Evolutionary conservation across 2,329 filamentous ascomycete genomes (phyloP).

Genomic region (Pseudonectria foliicola): DNA sequence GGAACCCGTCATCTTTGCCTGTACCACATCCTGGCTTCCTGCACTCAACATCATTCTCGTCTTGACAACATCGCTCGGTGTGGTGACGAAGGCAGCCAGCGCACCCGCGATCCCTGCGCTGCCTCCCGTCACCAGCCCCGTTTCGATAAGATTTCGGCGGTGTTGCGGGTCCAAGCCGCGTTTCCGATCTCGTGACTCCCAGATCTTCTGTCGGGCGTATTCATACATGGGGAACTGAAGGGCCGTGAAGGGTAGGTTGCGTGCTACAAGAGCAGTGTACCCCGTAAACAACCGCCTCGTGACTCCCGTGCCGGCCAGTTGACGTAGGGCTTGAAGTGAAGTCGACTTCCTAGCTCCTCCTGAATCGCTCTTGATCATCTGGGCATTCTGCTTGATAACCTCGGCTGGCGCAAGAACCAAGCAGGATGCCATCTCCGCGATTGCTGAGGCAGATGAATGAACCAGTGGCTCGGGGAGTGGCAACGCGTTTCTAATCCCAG

Average conservation of each 20-base stretch:
- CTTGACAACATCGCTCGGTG: conserved; percentile 84
- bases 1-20: conserved; percentile 18
- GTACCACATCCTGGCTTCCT: conserved; percentile 19
- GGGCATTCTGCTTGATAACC: conserved; percentile 89
- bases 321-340: conserved; percentile 42
- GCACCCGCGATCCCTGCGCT: conserved; percentile 70
- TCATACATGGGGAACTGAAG: conserved; percentile 88
- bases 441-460: conserved; percentile 65
- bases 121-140: conserved; percentile 61
- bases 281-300: conserved; percentile 57
- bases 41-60: conserved; percentile 79
- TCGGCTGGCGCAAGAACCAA: conserved; percentile 82
- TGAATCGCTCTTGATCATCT: conserved; percentile 54
- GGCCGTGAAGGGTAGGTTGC: conserved; percentile 82
- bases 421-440: conserved; percentile 78
- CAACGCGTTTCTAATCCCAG: conserved; percentile 45
- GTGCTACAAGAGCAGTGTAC: conserved; percentile 72
- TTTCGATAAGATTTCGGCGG: conserved; percentile 47
- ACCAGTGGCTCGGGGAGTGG: conserved; percentile 60
- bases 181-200: conserved; percentile 23
- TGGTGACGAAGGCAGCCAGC: conserved; percentile 73
- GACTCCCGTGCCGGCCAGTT: conserved; percentile 46
- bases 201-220: conserved; percentile 51
- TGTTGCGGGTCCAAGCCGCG: conserved; percentile 6
- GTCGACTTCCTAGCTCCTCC: conserved; percentile 26